Evolutionary conservation across 768 basidiomycete species (phyloP).

Genomic region (Trametes sanguinea): DNA sequence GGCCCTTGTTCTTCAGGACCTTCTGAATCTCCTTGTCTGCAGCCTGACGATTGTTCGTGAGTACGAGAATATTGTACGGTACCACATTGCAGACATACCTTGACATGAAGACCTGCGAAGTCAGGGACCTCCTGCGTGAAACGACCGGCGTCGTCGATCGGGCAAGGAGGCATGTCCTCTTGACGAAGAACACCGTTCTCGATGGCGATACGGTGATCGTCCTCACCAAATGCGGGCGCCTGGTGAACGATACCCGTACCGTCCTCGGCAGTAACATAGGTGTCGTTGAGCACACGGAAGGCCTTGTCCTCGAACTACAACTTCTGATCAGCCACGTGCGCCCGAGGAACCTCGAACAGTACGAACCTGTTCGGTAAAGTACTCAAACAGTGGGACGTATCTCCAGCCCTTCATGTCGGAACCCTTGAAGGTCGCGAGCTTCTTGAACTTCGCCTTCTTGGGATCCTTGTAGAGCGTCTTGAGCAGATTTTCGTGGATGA

Average conservation of each 20-base stretch:
- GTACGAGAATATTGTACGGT: not conserved
- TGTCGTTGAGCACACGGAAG: conserved; percentile 86
- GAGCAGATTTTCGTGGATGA: conserved; percentile 86
- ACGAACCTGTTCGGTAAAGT: conserved; percentile 89
- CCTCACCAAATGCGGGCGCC: conserved; percentile 97
- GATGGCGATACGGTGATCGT: conserved; percentile 93
- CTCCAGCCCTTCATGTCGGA: conserved; percentile 95
- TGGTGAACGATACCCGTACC: conserved; percentile 99
- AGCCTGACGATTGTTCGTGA: conserved; percentile 45
- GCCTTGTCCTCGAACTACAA: conserved; percentile 85
- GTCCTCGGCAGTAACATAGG: conserved; percentile 89
- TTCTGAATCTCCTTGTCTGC: conserved; percentile 97
- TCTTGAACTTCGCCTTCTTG: conserved; percentile 96
- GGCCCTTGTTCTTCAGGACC: conserved; percentile 80
- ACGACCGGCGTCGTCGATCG: conserved; percentile 84
- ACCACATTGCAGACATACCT: conserved; percentile 49
- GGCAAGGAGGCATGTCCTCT: conserved; percentile 96
- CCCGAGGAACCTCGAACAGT: not conserved
- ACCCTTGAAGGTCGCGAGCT: conserved; percentile 84
- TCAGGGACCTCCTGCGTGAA: conserved; percentile 92
- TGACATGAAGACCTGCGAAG: conserved; percentile 85
- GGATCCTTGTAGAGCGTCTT: conserved; percentile 92
- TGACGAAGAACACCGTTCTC: conserved; percentile 77
- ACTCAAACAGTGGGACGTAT: conserved; percentile 93
- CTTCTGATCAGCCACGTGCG: not conserved